These are phyloP conservation scores for Silene uniflora DNA, from an alignment of 148 eudicot genomes.

Conservation along the genomic window DNA sequence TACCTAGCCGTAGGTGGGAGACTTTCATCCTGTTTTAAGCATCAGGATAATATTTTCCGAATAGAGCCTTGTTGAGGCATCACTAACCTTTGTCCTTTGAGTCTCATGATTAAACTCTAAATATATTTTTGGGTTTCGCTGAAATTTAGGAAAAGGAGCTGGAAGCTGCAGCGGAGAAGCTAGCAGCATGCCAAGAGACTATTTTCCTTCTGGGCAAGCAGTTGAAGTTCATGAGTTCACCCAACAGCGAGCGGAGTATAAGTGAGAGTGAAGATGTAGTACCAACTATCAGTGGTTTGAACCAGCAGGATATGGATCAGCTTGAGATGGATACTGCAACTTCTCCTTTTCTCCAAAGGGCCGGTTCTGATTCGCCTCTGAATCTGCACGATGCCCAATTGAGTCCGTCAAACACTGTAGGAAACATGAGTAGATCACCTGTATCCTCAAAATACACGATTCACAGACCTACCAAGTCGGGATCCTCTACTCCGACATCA, in stretches of 20 bases:
- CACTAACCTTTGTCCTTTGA: too few relatives aligned
- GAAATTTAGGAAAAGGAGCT: slow-evolving; percentile 62
- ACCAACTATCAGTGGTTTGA: slow-evolving; percentile 42
- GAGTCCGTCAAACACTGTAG: slow-evolving; percentile 56
- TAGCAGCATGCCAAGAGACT: slow-evolving; percentile 88
- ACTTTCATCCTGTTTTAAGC: too few relatives aligned
- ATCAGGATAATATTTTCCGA: too few relatives aligned
- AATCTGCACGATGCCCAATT: slow-evolving; percentile 35
- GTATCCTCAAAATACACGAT: slow-evolving; percentile 36
- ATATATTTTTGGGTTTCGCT: neutral
- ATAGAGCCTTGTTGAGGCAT: neutral
- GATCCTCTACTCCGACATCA: slow-evolving; percentile 65
- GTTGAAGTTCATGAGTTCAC: slow-evolving; percentile 55
- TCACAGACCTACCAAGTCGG: slow-evolving; percentile 71
- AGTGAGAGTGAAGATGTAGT: slow-evolving; percentile 36
- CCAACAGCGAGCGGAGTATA: slow-evolving; percentile 28
- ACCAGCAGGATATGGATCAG: slow-evolving; percentile 35
- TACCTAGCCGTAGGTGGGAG: too few relatives aligned
- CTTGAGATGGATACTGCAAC: slow-evolving; percentile 37
- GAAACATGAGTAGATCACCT: slow-evolving; percentile 48
- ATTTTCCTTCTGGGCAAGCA: slow-evolving; percentile 78
- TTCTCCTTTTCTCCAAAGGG: slow-evolving; percentile 36
- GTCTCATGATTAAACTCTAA: too few relatives aligned
- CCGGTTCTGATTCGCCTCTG: slow-evolving; percentile 53
- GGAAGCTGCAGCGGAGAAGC: slow-evolving; percentile 86